Evolutionary conservation across 768 basidiomycete genomes (phyloP).

Genomic region (Tricholoma bakamatsutake): DNA sequence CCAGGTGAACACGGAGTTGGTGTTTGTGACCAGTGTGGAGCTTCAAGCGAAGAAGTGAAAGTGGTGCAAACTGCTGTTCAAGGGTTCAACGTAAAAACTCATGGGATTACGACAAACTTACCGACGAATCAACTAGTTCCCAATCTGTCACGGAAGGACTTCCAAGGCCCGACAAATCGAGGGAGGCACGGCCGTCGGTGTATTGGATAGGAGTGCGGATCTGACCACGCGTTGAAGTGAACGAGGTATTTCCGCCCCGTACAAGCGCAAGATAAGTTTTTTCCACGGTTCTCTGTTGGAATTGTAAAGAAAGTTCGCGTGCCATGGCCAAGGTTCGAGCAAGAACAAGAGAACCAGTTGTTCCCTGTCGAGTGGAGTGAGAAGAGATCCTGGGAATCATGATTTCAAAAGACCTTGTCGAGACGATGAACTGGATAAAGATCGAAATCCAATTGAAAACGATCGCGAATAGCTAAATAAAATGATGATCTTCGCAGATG

Average conservation of each 20-base stretch:
- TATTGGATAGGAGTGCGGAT: conserved; percentile 39
- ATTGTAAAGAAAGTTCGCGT: conserved; percentile 50
- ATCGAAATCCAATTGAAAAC: conserved; percentile 24
- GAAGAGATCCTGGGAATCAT: neutral
- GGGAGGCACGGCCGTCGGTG: conserved; percentile 39
- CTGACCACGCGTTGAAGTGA: conserved; percentile 30
- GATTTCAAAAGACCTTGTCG: conserved; percentile 45
- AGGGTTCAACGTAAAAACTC: conserved; percentile 4
- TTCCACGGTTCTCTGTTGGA: conserved; percentile 37
- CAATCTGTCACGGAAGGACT: conserved; percentile 45
- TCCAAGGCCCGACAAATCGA: conserved; percentile 26
- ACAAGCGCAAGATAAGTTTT: conserved; percentile 67
- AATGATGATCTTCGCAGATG: neutral
- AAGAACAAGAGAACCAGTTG: conserved; percentile 58
- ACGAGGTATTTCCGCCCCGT: conserved; percentile 42
- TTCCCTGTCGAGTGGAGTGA: conserved; percentile 32
- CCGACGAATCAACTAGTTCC: conserved; percentile 55
- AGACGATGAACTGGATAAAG: conserved; percentile 58
- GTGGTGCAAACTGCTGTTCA: conserved; percentile 31
- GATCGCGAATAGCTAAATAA: conserved; percentile 4
- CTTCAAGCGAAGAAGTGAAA: conserved; percentile 51
- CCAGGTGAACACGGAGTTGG: conserved; percentile 62
- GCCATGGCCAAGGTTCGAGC: conserved; percentile 39
- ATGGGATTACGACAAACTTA: conserved; percentile 24
- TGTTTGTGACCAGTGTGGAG: conserved; percentile 64